These are phyloP conservation scores for Leucosporidium yakuticum DNA, from an alignment of 768 basidiomycete genomes.

Conservation along the genomic window DNA sequence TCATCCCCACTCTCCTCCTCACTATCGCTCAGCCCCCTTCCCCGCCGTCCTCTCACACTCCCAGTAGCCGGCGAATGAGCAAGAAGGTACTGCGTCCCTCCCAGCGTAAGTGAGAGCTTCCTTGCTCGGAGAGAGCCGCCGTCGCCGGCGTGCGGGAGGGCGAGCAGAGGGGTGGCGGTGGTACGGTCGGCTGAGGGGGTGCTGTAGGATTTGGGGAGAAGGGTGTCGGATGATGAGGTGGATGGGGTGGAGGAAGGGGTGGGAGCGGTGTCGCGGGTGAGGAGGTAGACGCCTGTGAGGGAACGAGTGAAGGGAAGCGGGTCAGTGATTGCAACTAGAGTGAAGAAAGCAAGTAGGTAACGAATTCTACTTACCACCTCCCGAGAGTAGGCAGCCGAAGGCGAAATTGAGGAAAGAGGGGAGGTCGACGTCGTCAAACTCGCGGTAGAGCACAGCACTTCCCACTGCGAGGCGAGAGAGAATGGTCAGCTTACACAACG, in stretches of 20 bases:
- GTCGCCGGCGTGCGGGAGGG: background rate
- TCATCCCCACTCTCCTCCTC: constrained; percentile 30
- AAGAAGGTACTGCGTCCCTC: constrained; percentile 18
- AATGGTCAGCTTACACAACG: no score
- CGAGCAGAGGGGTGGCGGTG: background rate
- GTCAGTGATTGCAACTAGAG: background rate
- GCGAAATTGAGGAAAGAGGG: constrained; percentile 16
- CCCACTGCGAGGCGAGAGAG: constrained; percentile 48
- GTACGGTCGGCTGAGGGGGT: background rate
- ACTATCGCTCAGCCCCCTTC: constrained; percentile 39
- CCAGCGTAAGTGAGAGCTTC: constrained; percentile 16
- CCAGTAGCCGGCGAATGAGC: constrained; percentile 31
- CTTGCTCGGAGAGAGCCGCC: background rate
- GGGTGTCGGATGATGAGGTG: background rate
- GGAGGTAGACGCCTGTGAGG: constrained; percentile 27
- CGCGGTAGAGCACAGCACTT: constrained; percentile 86
- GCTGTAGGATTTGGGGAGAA: background rate
- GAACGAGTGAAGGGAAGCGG: background rate
- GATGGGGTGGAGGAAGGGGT: background rate
- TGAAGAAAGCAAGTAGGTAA: background rate
- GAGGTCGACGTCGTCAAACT: constrained; percentile 55
- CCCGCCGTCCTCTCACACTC: constrained; percentile 38
- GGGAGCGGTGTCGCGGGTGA: constrained; percentile 13
- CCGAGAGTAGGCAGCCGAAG: constrained; percentile 19
- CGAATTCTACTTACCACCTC: constrained; percentile 4